These are phyloP conservation scores for Saksenaea vasiformis DNA, from an alignment of 371 early-diverging fungal genomes.

Conservation along the genomic window DNA sequence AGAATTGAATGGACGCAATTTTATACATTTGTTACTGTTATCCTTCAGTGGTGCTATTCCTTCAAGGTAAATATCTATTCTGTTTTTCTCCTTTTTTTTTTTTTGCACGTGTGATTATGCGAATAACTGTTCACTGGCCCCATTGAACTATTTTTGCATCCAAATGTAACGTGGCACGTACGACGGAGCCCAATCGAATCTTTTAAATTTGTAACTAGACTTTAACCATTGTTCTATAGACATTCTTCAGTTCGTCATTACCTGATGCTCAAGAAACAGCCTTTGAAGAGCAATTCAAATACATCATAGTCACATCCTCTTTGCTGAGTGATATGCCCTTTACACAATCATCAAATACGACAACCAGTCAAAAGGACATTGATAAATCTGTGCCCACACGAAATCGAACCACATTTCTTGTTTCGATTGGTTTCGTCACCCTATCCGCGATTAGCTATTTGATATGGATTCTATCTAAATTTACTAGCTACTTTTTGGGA, in stretches of 20 bases:
- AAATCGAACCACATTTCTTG: not conserved
- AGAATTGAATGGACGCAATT: not conserved
- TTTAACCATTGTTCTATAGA: constrained; percentile 24
- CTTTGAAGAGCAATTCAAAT: constrained; percentile 64
- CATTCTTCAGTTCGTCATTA: constrained; percentile 43
- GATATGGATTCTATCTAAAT: constrained; percentile 4
- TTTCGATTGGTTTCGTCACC: not conserved
- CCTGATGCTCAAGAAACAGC: constrained; percentile 50
- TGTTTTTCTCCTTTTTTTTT: not conserved
- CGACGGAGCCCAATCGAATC: not conserved
- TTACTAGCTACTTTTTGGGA: not conserved
- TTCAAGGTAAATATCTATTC: not conserved
- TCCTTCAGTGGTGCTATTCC: not conserved
- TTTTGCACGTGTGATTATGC: not conserved
- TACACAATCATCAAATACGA: constrained; percentile 13
- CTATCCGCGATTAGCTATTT: constrained; percentile 10
- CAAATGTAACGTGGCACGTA: constrained; percentile 1
- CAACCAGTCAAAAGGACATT: not conserved
- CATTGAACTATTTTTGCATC: not conserved
- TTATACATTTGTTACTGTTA: not conserved
- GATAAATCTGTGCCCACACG: not conserved
- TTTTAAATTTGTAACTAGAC: constrained; percentile 12
- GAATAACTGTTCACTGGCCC: not conserved
- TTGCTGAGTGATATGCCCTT: constrained; percentile 42
- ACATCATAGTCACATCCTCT: constrained; percentile 55